Percentiles rank a stretch among this genome's conserved stretches.
Conservation (phyloP, 805 yeast species). For the Kuraishia hungarica region DNA sequence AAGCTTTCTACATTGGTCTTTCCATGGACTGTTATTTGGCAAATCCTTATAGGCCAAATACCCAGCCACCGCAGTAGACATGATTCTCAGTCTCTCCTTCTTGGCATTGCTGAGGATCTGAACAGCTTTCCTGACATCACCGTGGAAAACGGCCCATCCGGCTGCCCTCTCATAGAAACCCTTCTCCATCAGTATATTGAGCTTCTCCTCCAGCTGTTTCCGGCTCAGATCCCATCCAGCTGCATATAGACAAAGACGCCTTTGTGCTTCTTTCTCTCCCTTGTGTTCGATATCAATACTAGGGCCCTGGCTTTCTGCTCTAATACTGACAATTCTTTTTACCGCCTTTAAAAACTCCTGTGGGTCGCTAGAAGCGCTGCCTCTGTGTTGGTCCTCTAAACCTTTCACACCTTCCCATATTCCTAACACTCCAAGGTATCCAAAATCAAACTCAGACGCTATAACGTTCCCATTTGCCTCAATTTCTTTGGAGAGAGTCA, state of each 20-base stretch:
- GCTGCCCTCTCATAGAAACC: conserved; percentile 86
- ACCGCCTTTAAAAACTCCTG: conserved; percentile 40
- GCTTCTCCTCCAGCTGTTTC: conserved; percentile 64
- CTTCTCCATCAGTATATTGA: conserved; percentile 41
- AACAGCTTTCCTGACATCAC: conserved; percentile 75
- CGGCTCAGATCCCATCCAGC: conserved; percentile 87
- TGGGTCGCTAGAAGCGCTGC: conserved; percentile 23
- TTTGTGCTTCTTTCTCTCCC: conserved; percentile 48
- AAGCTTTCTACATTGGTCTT: conserved; percentile 82
- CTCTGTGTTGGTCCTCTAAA: conserved; percentile 39
- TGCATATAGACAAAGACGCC: conserved; percentile 72
- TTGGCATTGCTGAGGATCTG: conserved; percentile 69
- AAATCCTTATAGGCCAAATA: conserved; percentile 59
- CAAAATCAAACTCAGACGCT: conserved; percentile 65
- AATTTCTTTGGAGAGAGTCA: conserved; percentile 60
- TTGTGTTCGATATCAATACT: conserved; percentile 32
- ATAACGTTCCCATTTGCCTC: conserved; percentile 60
- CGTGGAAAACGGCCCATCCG: conserved; percentile 95
- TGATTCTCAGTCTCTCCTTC: conserved; percentile 60
- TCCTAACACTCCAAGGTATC: conserved; percentile 82
- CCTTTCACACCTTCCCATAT: conserved; percentile 76
- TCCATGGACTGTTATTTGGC: conserved; percentile 71
- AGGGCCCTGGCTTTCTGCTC: conserved; percentile 34
- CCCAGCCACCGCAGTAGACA: conserved; percentile 93
- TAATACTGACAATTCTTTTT: conserved; percentile 35